These are phyloP conservation scores for Coemansia sp. DNA, from an alignment of 192 early-diverging fungal genomes.

Conservation along the genomic window DNA sequence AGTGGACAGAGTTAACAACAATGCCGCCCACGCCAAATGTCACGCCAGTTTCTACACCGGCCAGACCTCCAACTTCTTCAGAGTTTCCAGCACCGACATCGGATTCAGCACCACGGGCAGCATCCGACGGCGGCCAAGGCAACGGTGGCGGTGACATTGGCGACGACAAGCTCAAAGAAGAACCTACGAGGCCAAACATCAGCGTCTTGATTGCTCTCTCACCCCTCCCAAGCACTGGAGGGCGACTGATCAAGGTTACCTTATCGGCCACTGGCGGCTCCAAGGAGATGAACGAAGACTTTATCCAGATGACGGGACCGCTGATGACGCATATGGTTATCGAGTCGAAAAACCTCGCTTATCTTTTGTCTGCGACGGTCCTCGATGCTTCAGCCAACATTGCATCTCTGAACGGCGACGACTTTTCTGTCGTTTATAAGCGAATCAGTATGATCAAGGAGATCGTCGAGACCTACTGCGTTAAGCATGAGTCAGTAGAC, in stretches of 20 bases:
- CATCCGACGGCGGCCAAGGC: background rate
- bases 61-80: background rate
- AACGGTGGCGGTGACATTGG: background rate
- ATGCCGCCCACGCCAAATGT: slow-evolving; percentile 10
- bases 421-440: slow-evolving; percentile 49
- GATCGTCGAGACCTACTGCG: slow-evolving; percentile 35
- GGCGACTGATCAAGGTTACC: slow-evolving; percentile 38
- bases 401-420: slow-evolving; percentile 44
- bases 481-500: slow-evolving; percentile 15
- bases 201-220: slow-evolving; percentile 43
- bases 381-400: slow-evolving; percentile 52
- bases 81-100: background rate
- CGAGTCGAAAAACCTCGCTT: slow-evolving; percentile 31
- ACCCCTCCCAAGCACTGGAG: slow-evolving; percentile 32
- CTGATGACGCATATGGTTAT: slow-evolving; percentile 41
- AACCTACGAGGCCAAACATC: slow-evolving; percentile 2
- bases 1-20: background rate
- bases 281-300: slow-evolving; percentile 47
- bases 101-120: background rate
- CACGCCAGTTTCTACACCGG: background rate
- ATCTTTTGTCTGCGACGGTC: slow-evolving; percentile 44
- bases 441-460: slow-evolving; percentile 43
- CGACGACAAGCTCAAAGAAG: slow-evolving; percentile 1
- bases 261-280: slow-evolving; percentile 38
- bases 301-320: slow-evolving; percentile 52